Conservation (phyloP, 495 filamentous ascomycete genomes). For the Xylaria acuta region DNA sequence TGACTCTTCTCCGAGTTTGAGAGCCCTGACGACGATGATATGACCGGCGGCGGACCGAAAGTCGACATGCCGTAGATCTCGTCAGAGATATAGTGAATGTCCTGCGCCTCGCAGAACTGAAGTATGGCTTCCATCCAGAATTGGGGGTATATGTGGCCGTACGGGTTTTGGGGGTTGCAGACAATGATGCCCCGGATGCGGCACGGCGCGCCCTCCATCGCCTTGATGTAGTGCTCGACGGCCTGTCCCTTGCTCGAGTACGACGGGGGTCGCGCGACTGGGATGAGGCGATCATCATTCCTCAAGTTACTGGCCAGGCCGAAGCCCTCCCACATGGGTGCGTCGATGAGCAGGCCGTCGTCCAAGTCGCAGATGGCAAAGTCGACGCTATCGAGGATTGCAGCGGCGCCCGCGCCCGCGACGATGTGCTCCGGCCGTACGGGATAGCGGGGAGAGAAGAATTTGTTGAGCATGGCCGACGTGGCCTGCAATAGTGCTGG, state of each 20-base stretch:
- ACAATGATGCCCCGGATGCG: conserved; percentile 10
- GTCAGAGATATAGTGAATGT: conserved; percentile 11
- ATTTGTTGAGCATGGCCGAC: conserved; percentile 12
- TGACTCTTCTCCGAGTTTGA: conserved; percentile 3
- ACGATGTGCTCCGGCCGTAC: conserved; percentile 1
- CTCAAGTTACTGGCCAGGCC: conserved; percentile 3
- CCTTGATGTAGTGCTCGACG: neutral
- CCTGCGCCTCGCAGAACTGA: conserved; percentile 6
- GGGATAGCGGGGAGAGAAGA: conserved; percentile 3
- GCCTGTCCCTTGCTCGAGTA: conserved; percentile 4
- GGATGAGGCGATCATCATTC: conserved; percentile 5
- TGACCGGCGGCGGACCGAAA: neutral
- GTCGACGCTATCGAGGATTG: neutral
- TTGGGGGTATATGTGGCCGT: conserved; percentile 6
- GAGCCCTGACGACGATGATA: neutral
- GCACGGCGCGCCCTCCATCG: conserved; percentile 8
- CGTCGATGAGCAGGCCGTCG: conserved; percentile 3
- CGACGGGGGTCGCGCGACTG: neutral
- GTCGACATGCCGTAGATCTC: conserved; percentile 18
- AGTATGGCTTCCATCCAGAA: conserved; percentile 10
- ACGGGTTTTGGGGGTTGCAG: conserved; percentile 6
- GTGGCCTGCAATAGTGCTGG: neutral
- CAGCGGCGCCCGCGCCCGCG: conserved; percentile 1
- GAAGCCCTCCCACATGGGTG: conserved; percentile 9
- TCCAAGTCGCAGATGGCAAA: conserved; percentile 5